Percentiles rank a stretch among this genome's conserved stretches.
phyloP scores from a whole-genome alignment of 169 alveolate genomes.

The Plasmodium gonderi region DNA sequence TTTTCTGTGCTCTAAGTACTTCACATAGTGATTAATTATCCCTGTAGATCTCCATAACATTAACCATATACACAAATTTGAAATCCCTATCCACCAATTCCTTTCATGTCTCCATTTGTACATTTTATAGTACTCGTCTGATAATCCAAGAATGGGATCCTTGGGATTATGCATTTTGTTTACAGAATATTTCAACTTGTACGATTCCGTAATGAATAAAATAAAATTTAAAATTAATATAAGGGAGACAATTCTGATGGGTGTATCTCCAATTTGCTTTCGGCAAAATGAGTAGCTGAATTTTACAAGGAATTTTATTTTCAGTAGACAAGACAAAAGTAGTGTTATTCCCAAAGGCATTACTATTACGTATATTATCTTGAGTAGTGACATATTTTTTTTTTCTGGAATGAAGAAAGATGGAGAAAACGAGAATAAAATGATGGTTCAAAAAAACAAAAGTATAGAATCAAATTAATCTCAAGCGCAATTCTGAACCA shows the following conservation, averaged over 20 bases:
- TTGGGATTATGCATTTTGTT: conserved; percentile 26
- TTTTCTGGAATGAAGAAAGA: background rate
- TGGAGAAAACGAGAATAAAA: background rate
- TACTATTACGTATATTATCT: conserved; percentile 47
- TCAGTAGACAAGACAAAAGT: conserved; percentile 68
- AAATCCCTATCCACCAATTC: conserved; percentile 74
- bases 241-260: conserved; percentile 67
- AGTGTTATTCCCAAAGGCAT: conserved; percentile 67
- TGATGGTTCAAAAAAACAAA: background rate
- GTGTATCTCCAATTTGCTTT: conserved; percentile 71
- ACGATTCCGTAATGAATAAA: conserved; percentile 64
- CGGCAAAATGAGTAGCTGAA: conserved; percentile 71
- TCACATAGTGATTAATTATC: conserved; percentile 57
- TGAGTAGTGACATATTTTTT: conserved; percentile 32
- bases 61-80: conserved; percentile 74
- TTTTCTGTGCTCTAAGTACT: conserved; percentile 54
- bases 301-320: conserved; percentile 53
- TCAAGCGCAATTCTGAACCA: background rate
- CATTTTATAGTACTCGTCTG: conserved; percentile 52
- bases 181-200: conserved; percentile 40
- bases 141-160: conserved; percentile 24
- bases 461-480: no score
- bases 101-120: conserved; percentile 76
- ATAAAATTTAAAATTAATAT: conserved; percentile 54
- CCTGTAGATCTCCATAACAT: conserved; percentile 75